Evolutionary conservation across 179 eudicot genomes (phyloP).

Genomic region (Beta corolliflora): DNA sequence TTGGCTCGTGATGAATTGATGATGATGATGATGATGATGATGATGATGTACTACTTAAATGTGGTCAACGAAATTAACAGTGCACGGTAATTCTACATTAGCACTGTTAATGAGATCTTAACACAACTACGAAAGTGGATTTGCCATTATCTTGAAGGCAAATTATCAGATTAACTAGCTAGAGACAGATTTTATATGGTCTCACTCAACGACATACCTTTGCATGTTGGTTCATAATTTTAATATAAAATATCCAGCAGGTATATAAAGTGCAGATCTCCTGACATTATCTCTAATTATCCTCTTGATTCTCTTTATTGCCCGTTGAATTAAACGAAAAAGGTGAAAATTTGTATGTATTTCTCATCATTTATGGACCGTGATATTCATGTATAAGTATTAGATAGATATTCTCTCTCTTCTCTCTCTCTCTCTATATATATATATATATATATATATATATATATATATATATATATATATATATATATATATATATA

Average conservation of each 20-base stretch:
- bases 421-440: too few species aligned
- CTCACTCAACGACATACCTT: background rate
- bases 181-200: background rate
- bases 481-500: too few species aligned
- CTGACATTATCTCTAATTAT: conserved; percentile 1
- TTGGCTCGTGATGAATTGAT: background rate
- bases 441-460: too few species aligned
- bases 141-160: background rate
- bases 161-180: background rate
- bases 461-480: too few species aligned
- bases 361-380: background rate
- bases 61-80: background rate
- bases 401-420: too few species aligned
- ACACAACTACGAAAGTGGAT: conserved; percentile 5
- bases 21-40: background rate
- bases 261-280: conserved; percentile 5
- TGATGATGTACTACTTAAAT: background rate
- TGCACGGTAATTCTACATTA: background rate
- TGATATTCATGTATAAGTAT: background rate
- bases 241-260: background rate
- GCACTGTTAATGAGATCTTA: background rate
- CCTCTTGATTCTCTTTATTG: background rate
- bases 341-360: conserved; percentile 7
- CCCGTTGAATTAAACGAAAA: background rate
- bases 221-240: conserved; percentile 1